Conservation (phyloP, 108 stramenopile species). For the Cyclotella kingstonii region DNA sequence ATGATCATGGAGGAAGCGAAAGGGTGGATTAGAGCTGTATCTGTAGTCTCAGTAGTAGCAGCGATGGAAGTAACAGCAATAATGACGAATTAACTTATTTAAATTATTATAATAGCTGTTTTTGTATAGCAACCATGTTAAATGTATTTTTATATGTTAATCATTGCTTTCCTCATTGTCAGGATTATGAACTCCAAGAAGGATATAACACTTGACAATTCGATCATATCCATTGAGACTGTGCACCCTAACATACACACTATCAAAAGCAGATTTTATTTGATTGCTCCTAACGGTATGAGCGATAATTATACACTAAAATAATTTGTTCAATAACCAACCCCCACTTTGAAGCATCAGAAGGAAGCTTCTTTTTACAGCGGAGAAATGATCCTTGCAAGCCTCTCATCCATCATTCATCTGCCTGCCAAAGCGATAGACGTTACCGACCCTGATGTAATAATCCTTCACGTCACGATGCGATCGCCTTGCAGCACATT, state of each 20-base stretch:
- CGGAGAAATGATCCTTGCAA: slow-evolving; percentile 5
- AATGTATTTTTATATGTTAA: no score
- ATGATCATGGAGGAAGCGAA: no score
- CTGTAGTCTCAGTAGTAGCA: no score
- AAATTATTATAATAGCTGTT: no score
- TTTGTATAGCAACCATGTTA: no score
- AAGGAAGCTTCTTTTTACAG: slow-evolving; percentile 1
- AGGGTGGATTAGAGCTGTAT: no score
- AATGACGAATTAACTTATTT: no score
- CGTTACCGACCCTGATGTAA: neutral
- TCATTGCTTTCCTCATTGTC: no score
- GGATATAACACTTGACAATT: slow-evolving; percentile 1
- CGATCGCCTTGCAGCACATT: neutral
- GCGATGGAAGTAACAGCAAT: no score
- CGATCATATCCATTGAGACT: neutral
- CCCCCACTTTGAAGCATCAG: neutral
- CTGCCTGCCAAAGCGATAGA: slow-evolving; percentile 7
- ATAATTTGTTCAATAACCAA: neutral
- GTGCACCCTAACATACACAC: neutral
- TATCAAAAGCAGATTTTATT: slow-evolving; percentile 7
- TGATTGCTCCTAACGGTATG: slow-evolving; percentile 3
- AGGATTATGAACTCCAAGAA: neutral
- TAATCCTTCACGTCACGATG: neutral
- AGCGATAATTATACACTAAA: slow-evolving; percentile 6
- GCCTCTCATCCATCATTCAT: slow-evolving; percentile 6